Evolutionary conservation across 306 rosid species (phyloP), one percentile per base, ranked within the genome.

Genomic region (Herpetospermum pedunculosum): DNA sequence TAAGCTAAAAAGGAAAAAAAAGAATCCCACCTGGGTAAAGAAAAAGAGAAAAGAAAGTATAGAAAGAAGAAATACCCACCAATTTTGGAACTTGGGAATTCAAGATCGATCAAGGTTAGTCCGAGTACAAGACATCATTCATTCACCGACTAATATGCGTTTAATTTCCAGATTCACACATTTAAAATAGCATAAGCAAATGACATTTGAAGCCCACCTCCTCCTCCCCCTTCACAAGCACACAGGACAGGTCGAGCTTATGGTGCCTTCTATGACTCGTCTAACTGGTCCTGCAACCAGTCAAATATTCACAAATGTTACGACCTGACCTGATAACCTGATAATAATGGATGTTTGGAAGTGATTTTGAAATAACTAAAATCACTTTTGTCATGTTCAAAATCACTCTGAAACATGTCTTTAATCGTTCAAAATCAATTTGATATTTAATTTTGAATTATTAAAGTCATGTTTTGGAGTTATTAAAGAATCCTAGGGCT

Each of bases 271-370:
- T 87, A 92, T 46, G 96, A 89, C 83, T 92, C 97, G 43, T 92
- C 97, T 53, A 92, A 83, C 81, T 85, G 92, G 81, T 92, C 97
- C 97, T 92, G 94, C 87, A 55, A 35, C 26, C 58, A 48, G 29
- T 2, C 46, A 10, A 18, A 38, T 35, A 71, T 35, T 30, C 26
- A 13, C 30, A 14, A 3, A 6, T 34, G 63, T 72, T n/a, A 81
- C 48, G 48, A 58, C 18, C 71, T 59, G n/a, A n/a, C n/a, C n/a
- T n/a, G n/a, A n/a, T n/a, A n/a, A n/a, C n/a, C n/a, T n/a, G n/a
- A n/a, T n/a, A n/a, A n/a, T n/a, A n/a, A n/a, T n/a, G n/a, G n/a
- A n/a, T n/a, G n/a, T n/a, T n/a, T n/a, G n/a, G n/a, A n/a, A n/a
- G n/a, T n/a, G n/a, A n/a, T n/a, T n/a, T n/a, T n/a, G n/a, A n/a